phyloP scores from a whole-genome alignment of 805 yeast genomes.

The Teunomyces funiuensis region DNA sequence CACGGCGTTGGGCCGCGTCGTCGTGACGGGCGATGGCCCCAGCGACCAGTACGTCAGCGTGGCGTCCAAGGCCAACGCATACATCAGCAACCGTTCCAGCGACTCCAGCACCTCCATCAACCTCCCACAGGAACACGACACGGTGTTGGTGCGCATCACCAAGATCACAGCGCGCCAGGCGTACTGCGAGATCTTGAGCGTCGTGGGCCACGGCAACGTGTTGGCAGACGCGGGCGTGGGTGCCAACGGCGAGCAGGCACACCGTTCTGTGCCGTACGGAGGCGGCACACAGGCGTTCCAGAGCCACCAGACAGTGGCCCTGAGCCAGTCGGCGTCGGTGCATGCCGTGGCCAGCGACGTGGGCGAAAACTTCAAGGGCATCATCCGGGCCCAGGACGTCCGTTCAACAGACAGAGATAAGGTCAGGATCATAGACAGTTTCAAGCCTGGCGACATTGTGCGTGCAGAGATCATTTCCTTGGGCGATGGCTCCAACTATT shows the following conservation, averaged over 20 bases:
- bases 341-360: conserved; percentile 56
- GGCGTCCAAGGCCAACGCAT: conserved; percentile 25
- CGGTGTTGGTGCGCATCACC: conserved; percentile 74
- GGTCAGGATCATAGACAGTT: conserved; percentile 75
- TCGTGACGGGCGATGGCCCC: conserved; percentile 22
- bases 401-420: conserved; percentile 89
- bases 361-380: conserved; percentile 87
- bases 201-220: conserved; percentile 61
- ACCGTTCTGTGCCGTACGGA: conserved; percentile 41
- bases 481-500: conserved; percentile 93
- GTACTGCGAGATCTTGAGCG: conserved; percentile 66
- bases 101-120: conserved; percentile 37
- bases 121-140: conserved; percentile 81
- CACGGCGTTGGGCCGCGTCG: conserved; percentile 62
- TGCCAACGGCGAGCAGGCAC: conserved; percentile 45
- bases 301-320: conserved; percentile 36
- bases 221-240: conserved; percentile 68
- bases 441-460: conserved; percentile 89
- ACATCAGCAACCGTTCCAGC: conserved; percentile 19
- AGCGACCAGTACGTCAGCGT: conserved; percentile 28
- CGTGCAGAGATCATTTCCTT: conserved; percentile 79
- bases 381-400: conserved; percentile 83
- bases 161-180: conserved; percentile 70
- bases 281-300: conserved; percentile 52
- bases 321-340: conserved; percentile 38